Evolutionary conservation across 73 alveolate species (phyloP), one percentile per base, ranked within the genome.

Genomic region (Effrenium voratum): DNA sequence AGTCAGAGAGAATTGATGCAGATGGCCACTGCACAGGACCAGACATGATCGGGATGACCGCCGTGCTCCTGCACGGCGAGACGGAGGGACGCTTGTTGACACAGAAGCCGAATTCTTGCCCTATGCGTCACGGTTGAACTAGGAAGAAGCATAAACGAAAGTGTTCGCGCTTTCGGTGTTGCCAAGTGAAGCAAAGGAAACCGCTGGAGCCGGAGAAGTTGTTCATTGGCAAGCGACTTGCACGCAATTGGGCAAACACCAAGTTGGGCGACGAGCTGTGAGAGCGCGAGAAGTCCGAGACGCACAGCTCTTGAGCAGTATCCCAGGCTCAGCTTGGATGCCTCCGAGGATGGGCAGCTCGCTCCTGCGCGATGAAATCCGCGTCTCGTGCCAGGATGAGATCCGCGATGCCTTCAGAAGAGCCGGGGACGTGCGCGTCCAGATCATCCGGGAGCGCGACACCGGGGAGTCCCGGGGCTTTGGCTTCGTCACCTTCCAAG

Each of bases 401-500:
- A 86, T 88, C 26, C 68, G 63, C 47, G 95, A 88, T 28, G 95
- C 95, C 28, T 88, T 88, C 60, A 84, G 86, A n/a, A 41, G 73
- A 70, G 40, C 43, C 46, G 80, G 95, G 5, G 95, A 88, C 40
- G 47, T 88, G 73, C 60, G 66, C 52, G 95, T 88, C 32, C 95
- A 88, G 34, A 77, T 88, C 66, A 88, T 88, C 95, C 60, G 66
- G 57, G 95, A 88, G 60, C 84, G 95, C 38, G 95, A 88, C 85
- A 66, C 72, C 15, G 95, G 95, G 34, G 95, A 88, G 46, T 46
- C 95, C 50, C 95, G 95, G 2, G 95, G 95, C 47, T 88, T 88
- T n/a, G 95, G 95, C 45, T 88, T 88, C 85, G 47, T 88, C 95
- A 88, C 95, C 70, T 88, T 88, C 84, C 72, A 84, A 15, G 95